A percentile compares a stretch with the other conserved stretches of the same genome.
Evolutionary conservation across 2,329 filamentous ascomycete species (phyloP).

Genomic region (Westerdykella sp.): DNA sequence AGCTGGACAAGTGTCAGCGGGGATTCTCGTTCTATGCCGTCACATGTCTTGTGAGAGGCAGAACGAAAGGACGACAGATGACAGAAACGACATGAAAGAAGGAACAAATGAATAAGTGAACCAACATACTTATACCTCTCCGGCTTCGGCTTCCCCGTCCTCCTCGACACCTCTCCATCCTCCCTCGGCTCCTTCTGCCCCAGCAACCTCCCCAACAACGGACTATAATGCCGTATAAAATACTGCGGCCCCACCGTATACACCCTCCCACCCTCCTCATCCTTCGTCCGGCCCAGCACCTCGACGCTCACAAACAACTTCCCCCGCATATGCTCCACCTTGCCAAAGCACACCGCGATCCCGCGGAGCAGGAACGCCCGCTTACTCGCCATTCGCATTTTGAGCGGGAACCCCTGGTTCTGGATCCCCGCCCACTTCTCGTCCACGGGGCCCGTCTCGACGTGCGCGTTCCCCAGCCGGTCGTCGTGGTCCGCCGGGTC

Average conservation of each 20-base stretch:
- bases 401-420: slow-evolving; percentile 61
- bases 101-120: too few relatives aligned
- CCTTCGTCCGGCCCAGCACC: slow-evolving; percentile 67
- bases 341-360: slow-evolving; percentile 57
- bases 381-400: slow-evolving; percentile 82
- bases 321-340: slow-evolving; percentile 61
- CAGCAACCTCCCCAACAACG: slow-evolving; percentile 75
- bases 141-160: slow-evolving; percentile 44
- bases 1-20: slow-evolving; percentile 49
- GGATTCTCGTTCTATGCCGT: too few relatives aligned
- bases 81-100: too few relatives aligned
- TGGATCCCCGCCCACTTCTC: slow-evolving; percentile 64
- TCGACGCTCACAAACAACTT: slow-evolving; percentile 67
- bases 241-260: slow-evolving; percentile 73
- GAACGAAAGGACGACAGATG: too few relatives aligned
- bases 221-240: slow-evolving; percentile 81
- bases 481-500: slow-evolving; percentile 83
- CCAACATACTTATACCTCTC: slow-evolving; percentile 72
- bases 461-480: slow-evolving; percentile 76
- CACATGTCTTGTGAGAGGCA: too few relatives aligned
- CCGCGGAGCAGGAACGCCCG: slow-evolving; percentile 72
- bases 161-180: slow-evolving; percentile 23
- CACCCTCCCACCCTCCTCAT: slow-evolving; percentile 57
- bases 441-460: slow-evolving; percentile 55
- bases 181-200: slow-evolving; percentile 54